Conservation (phyloP, 495 filamentous ascomycete genomes). For the Penicillium riverlandense region DNA sequence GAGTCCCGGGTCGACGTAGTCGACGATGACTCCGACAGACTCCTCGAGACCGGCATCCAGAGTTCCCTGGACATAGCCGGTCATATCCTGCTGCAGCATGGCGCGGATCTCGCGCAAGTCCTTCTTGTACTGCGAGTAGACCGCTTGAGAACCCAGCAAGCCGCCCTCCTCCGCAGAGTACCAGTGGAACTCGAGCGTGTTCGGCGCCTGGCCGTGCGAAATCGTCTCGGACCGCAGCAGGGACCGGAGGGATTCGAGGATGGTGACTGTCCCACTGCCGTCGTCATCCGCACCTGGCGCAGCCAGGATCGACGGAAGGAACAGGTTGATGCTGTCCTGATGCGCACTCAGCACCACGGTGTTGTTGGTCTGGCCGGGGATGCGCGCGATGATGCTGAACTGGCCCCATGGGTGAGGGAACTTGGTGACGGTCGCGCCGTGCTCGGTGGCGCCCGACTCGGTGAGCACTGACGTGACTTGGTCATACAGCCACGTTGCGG, state of each 20-base stretch:
- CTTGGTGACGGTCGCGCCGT: conserved; percentile 59
- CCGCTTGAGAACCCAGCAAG: conserved; percentile 75
- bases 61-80: conserved; percentile 79
- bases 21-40: conserved; percentile 86
- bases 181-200: conserved; percentile 96
- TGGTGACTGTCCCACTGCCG: conserved; percentile 71
- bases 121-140: conserved; percentile 81
- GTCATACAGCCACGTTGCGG: conserved; percentile 77
- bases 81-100: conserved; percentile 99
- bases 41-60: conserved; percentile 77
- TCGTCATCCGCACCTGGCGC: conserved; percentile 73
- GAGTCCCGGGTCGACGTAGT: conserved; percentile 76
- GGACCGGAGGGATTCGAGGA: conserved; percentile 61
- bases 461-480: conserved; percentile 68
- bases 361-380: conserved; percentile 78
- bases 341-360: conserved; percentile 75
- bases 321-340: conserved; percentile 85
- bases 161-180: conserved; percentile 91
- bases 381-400: conserved; percentile 83
- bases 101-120: conserved; percentile 73
- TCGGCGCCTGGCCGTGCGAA: conserved; percentile 45
- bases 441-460: conserved; percentile 58
- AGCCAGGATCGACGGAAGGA: conserved; percentile 74
- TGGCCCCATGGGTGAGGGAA: conserved; percentile 89
- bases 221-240: conserved; percentile 51